Base-by-base conservation (phyloP, 2,329 filamentous ascomycete species). In the Salinomyces thailandicus region DNA sequence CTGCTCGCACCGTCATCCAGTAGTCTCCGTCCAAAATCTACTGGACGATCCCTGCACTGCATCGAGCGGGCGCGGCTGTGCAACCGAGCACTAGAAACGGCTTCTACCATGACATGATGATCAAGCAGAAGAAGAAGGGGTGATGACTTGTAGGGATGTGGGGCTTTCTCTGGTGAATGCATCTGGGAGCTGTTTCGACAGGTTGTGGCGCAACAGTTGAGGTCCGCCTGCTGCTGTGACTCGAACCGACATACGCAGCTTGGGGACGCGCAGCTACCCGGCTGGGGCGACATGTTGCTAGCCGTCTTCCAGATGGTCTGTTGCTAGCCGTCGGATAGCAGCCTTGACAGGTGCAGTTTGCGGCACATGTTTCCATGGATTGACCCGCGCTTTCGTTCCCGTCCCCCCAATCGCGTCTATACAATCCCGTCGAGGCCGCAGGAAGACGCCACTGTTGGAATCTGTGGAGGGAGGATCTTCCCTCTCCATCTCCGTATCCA, bases 201-300 rank as follows among this genome's bases (percentile, higher is more conserved):
- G 27, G 11, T 26, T 32, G 35, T 35, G 35, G 35, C 32, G 35
- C 31, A 31, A 18, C 32, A 33, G 44, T 42, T 44, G 44, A 39
- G 42, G 22, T n/a, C n/a, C n/a, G n/a, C n/a, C 26, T 39, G 29
- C 37, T 37, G 40, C 42, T 24, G 39, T 43, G 39, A 13, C 16
- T n/a, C 30, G 17, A 24, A 29, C 14, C 18, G 18, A 31, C n/a
- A 19, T 38, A 16, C 35, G 36, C 37, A 37, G 39, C 35, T 35
- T 45, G 28, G 38, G 37, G 33, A 36, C 33, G 42, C 41, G 48
- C 44, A 43, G 41, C 36, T 33, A 39, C 19, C 42, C 44, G 36
- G 26, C 35, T 24, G 39, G 35, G 19, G n/a, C n/a, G n/a, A n/a
- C 46, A 44, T 44, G 46, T 40, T 38, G 36, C 33, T 38, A 32